Evolutionary conservation across 202 grass and related monocot genomes (phyloP).

Genomic region (Panicum virgatum): DNA sequence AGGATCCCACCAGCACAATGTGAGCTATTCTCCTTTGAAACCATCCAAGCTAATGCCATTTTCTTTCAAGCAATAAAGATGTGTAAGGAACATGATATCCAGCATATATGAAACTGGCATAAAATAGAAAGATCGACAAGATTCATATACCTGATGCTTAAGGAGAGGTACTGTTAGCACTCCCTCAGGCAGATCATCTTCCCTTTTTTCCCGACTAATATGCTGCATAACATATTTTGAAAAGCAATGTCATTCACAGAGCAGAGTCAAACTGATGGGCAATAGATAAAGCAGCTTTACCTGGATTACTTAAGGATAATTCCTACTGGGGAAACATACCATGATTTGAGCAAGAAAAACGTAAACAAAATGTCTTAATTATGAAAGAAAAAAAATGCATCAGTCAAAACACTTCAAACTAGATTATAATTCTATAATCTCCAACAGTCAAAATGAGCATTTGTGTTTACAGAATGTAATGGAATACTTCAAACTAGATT

Average conservation of each 20-base stretch:
- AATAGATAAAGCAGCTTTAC: constrained; percentile 24
- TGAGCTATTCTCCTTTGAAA: constrained; percentile 86
- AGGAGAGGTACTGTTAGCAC: constrained; percentile 84
- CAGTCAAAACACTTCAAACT: too few species aligned
- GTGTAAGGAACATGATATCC: constrained; percentile 29
- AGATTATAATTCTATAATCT: too few species aligned
- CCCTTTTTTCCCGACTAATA: constrained; percentile 68
- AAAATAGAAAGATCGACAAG: constrained; percentile 26
- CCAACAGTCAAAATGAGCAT: neutral
- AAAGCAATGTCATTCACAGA: constrained; percentile 25
- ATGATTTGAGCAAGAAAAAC: neutral
- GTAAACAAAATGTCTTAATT: neutral
- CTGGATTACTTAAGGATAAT: constrained; percentile 25
- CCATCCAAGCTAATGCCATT: constrained; percentile 99
- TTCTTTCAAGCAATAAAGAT: constrained; percentile 61
- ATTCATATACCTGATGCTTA: constrained; percentile 76
- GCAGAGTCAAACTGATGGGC: constrained; percentile 21
- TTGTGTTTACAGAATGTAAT: neutral
- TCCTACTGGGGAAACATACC: neutral
- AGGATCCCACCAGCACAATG: constrained; percentile 96
- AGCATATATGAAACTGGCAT: constrained; percentile 30
- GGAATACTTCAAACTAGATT: neutral
- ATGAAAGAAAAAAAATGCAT: constrained; percentile 16
- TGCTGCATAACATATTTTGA: constrained; percentile 56
- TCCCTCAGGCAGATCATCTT: constrained; percentile 89